A percentile compares a stretch with the other conserved stretches of the same genome.
phyloP scores from a whole-genome alignment of 164 flowering plant genomes.

The Vitis amurensis region DNA sequence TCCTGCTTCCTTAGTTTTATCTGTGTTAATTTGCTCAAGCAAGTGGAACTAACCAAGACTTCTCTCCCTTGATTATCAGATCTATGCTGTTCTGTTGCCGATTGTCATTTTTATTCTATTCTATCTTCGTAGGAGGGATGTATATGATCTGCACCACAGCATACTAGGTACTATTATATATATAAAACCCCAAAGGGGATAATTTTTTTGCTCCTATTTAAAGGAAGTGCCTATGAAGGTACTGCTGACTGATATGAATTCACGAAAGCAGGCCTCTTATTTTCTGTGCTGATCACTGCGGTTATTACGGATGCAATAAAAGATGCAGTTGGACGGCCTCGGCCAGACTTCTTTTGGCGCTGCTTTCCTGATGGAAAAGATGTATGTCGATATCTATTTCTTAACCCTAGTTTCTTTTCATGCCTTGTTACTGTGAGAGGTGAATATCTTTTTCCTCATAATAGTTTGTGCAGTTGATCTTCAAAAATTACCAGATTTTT shows the following conservation, averaged over 20 bases:
- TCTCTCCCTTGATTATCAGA: conserved; percentile 27
- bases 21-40: not conserved
- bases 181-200: too few relatives aligned
- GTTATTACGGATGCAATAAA: conserved; percentile 78
- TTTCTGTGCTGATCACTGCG: conserved; percentile 61
- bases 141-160: conserved; percentile 84
- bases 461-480: too few relatives aligned
- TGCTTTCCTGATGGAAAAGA: conserved; percentile 81
- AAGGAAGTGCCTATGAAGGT: not conserved
- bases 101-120: conserved; percentile 35
- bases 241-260: not conserved
- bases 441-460: too few relatives aligned
- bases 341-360: conserved; percentile 87
- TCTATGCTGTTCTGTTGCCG: conserved; percentile 60
- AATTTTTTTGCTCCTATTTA: not conserved
- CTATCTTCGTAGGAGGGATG: conserved; percentile 60
- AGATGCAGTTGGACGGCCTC: conserved; percentile 76
- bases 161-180: conserved; percentile 47
- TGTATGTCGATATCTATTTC: conserved; percentile 28
- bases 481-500: too few relatives aligned
- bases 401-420: not conserved
- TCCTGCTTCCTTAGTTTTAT: not conserved
- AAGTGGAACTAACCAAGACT: not conserved
- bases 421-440: too few relatives aligned
- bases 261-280: conserved; percentile 56